Conservation (phyloP, 1,284 basidiomycete species). For the Cronartium quercuum region DNA sequence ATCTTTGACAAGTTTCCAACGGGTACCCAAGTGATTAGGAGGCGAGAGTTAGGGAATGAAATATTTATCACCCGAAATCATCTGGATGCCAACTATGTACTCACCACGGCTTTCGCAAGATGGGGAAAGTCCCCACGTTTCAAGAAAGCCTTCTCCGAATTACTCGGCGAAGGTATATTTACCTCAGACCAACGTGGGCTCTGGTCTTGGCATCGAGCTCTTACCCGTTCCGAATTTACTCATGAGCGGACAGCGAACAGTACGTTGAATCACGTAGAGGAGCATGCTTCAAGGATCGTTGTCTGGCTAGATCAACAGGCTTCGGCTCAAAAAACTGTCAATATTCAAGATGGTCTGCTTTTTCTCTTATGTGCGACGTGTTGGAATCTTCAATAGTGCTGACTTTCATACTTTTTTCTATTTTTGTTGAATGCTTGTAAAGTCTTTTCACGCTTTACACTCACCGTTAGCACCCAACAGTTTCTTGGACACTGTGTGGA, state of each 20-base stretch:
- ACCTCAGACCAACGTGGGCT: background rate
- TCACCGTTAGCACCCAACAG: conserved; percentile 65
- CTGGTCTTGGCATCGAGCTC: conserved; percentile 57
- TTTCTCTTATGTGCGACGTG: background rate
- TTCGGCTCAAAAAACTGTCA: background rate
- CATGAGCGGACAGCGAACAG: conserved; percentile 61
- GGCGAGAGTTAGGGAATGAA: conserved; percentile 1
- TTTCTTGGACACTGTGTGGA: conserved; percentile 42
- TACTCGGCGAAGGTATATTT: conserved; percentile 16
- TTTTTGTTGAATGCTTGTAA: conserved; percentile 47
- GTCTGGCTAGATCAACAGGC: conserved; percentile 50
- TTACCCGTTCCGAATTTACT: conserved; percentile 66
- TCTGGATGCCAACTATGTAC: conserved; percentile 27
- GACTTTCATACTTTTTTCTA: background rate
- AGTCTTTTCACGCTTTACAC: conserved; percentile 62
- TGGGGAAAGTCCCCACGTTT: conserved; percentile 28
- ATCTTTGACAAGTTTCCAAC: background rate
- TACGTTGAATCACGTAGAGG: conserved; percentile 60
- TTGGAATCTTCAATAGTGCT: background rate
- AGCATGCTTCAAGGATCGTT: conserved; percentile 55
- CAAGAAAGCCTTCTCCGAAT: conserved; percentile 8
- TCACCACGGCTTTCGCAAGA: conserved; percentile 21
- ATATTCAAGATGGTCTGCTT: conserved; percentile 26
- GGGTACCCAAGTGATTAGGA: conserved; percentile 16
- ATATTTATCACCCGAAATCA: conserved; percentile 16